Evolutionary conservation across 1,139 yeast species (phyloP), one percentile per base, ranked within the genome.

Genomic region (Nakaseomyces kungkrabaensis): DNA sequence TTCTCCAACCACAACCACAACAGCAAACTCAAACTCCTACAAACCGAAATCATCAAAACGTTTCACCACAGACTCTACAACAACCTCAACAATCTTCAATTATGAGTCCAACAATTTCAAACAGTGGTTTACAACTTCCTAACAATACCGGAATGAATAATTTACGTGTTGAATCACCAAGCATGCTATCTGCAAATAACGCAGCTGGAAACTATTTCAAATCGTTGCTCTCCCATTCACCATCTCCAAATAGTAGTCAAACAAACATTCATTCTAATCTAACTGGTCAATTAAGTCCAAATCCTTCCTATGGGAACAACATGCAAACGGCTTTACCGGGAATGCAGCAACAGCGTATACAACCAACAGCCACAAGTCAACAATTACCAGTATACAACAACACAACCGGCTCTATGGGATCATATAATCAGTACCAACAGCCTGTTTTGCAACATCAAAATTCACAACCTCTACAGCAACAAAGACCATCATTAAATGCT

Each of bases 121-220:
- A 13, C 27, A 8, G 11, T n/a, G 44, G 44, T 4, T 27, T 41
- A 10, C 44, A 41, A 17, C 42, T 25, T 38, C 42, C 42, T 24
- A 38, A 38, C 22, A 38, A 38, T 13, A 38, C 31, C 5, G 31
- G 31, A 4, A 38, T 38, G 42, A 38, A 38, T 38, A 38, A 38
- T 13, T 25, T 38, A 25, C 42, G 42, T 25, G 42, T 36, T 4
- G 41, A 34, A 17, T 62, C 62, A 10, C 54, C 55, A 11, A 50
- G 51, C 32, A 45, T 57, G 50, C 45, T 62, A 53, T 32, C 54
- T 25, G 54, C 59, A 32, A 52, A 55, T 25, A 51, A 58, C 51
- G 54, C 65, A 46, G 56, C 64, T 50, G 51, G 52, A 22, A 56
- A 50, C 45, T 62, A 63, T 45, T 59, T 58, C 48, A 22, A 41